Conservation (phyloP, 2,329 filamentous ascomycete genomes). For the Colletotrichum tropicicola region DNA sequence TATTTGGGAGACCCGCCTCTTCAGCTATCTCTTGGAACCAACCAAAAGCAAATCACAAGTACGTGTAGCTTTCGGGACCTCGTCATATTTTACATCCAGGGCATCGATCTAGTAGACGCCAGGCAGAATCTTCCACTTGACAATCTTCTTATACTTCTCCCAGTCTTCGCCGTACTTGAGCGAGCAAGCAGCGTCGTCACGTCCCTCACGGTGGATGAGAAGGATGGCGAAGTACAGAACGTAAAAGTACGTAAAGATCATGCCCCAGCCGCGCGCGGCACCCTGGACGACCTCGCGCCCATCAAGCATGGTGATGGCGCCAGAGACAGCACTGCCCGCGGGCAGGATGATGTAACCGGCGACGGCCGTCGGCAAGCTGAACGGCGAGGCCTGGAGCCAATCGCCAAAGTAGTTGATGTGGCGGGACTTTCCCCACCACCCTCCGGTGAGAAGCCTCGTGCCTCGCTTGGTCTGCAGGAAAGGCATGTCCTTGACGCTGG, state of each 20-base stretch:
- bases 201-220: slow-evolving; percentile 79
- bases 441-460: slow-evolving; percentile 71
- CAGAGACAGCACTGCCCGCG: slow-evolving; percentile 37
- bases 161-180: slow-evolving; percentile 86
- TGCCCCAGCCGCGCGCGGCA: slow-evolving; percentile 77
- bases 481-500: slow-evolving; percentile 69
- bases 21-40: no score
- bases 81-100: not conserved
- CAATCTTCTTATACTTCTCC: slow-evolving; percentile 78
- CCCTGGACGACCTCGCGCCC: slow-evolving; percentile 69
- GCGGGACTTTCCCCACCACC: slow-evolving; percentile 78
- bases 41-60: no score
- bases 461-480: slow-evolving; percentile 74
- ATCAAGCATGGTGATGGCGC: slow-evolving; percentile 55
- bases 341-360: slow-evolving; percentile 69
- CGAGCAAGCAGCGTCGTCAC: slow-evolving; percentile 84
- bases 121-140: slow-evolving; percentile 78
- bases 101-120: slow-evolving; percentile 69
- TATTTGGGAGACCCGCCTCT: no score
- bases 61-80: not conserved
- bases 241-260: slow-evolving; percentile 86
- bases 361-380: slow-evolving; percentile 73
- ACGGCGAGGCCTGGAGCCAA: slow-evolving; percentile 78
- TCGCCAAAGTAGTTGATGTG: slow-evolving; percentile 82
- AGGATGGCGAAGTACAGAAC: slow-evolving; percentile 83